Conservation (phyloP, 352 stramenopile species). For the Globisporangium lucens region DNA sequence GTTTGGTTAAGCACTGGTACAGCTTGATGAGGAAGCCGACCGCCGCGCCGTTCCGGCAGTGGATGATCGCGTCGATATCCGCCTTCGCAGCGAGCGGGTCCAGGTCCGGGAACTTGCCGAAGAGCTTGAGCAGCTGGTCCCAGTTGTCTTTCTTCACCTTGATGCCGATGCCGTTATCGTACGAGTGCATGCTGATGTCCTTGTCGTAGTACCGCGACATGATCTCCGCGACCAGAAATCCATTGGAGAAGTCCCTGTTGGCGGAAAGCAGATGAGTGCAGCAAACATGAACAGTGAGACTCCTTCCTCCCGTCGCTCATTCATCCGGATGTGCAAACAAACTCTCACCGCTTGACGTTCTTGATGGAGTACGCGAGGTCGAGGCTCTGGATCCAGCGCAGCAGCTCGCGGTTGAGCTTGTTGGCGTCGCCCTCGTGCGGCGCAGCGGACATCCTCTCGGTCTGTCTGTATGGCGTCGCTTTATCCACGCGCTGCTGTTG, state of each 20-base stretch:
- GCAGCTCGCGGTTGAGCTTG: conserved; percentile 86
- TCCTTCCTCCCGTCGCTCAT: too few relatives aligned
- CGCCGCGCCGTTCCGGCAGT: conserved; percentile 86
- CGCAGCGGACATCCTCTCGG: conserved; percentile 10
- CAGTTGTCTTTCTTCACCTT: conserved; percentile 92
- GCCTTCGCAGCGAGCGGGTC: conserved; percentile 47
- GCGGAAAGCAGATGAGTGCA: neutral
- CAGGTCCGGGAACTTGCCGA: conserved; percentile 66
- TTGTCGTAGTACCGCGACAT: conserved; percentile 92
- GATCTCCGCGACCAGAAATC: conserved; percentile 91
- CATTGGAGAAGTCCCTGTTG: conserved; percentile 83
- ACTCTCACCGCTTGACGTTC: conserved; percentile 87
- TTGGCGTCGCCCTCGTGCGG: conserved; percentile 34
- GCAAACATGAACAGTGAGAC: neutral
- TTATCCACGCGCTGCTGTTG: neutral
- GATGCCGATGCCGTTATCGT: conserved; percentile 90
- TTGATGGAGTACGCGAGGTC: conserved; percentile 93
- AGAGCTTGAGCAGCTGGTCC: conserved; percentile 84
- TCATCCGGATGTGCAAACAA: too few relatives aligned
- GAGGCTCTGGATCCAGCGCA: conserved; percentile 92
- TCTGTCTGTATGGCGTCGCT: neutral
- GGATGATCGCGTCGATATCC: conserved; percentile 85
- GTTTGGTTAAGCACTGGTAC: conserved; percentile 90
- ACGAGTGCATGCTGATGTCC: conserved; percentile 92
- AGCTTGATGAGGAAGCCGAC: conserved; percentile 85